Conservation (phyloP, 805 yeast genomes). For the Cyberlindnera mississippiensis region DNA sequence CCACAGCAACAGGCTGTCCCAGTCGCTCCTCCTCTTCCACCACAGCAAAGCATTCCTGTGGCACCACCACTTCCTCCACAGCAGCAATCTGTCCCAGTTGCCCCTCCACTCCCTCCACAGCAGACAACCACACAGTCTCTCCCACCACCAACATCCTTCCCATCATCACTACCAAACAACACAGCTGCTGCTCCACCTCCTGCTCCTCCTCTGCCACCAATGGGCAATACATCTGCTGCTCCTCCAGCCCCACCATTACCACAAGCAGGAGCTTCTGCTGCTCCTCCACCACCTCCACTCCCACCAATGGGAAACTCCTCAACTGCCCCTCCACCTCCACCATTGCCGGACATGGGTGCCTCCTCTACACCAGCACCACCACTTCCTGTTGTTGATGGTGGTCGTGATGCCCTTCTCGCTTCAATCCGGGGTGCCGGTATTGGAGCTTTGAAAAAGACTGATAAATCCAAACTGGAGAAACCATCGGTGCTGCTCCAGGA, state of each 20-base stretch:
- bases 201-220: conserved; percentile 24
- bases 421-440: conserved; percentile 80
- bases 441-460: conserved; percentile 67
- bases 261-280: conserved; percentile 13
- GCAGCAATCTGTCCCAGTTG: conserved; percentile 6
- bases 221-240: conserved; percentile 10
- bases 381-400: conserved; percentile 41
- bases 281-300: conserved; percentile 11
- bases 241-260: conserved; percentile 16
- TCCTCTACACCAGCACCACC: conserved; percentile 26
- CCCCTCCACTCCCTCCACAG: conserved; percentile 15
- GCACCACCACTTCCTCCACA: conserved; percentile 14
- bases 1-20: conserved; percentile 21
- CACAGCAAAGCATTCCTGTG: too few relatives aligned
- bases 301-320: conserved; percentile 21
- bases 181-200: conserved; percentile 14
- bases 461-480: conserved; percentile 75
- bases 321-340: conserved; percentile 31
- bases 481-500: conserved; percentile 73
- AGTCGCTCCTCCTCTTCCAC: conserved; percentile 1
- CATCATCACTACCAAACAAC: neutral
- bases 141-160: conserved; percentile 26
- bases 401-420: conserved; percentile 78
- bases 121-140: neutral
- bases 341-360: conserved; percentile 25